Base-by-base conservation (phyloP, 169 alveolate species). In the Miamiensis avidus region DNA sequence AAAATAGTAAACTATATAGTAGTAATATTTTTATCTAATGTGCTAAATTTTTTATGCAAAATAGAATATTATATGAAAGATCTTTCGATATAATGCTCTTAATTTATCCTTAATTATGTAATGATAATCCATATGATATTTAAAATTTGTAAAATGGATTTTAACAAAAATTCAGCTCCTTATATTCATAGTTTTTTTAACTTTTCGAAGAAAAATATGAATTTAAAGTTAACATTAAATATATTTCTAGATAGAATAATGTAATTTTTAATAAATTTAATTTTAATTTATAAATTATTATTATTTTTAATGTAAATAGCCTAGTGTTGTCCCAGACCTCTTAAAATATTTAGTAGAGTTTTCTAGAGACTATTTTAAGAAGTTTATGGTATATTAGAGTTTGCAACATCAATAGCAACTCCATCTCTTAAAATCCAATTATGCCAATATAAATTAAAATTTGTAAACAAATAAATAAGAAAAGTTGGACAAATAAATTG, bases 41-140 rank as follows among this genome's bases (percentile, higher is more conserved):
- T 4, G 33, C 11, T 31, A 27, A 1, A 29, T 75, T 29, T 0
- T 31, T 75, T 75, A 27, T 1, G 25, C 16, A 1, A 28, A 75
- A 31, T 77, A 77, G 82, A 72, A 77, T 77, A 33, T 77, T 77
- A 77, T 77, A 31, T n/a, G 82, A 77, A 77, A 77, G 33, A n/a
- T 31, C 74, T 29, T 69, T 77, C 26, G 72, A 33, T 77, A 77
- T 77, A 4, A 77, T 77, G 82, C 31, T 28, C 25, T 31, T 77
- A 25, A 77, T 77, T 77, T 33, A 69, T 33, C 82, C 82, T 33
- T 31, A 77, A 77, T 77, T 77, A 26, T 26, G 33, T 25, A 26
- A 32, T 32, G 64, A 77, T 32, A 77, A 30, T 30, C 20, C 16
- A 33, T 1, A 1, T 11, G 34, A 77, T 77, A 69, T 33, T 30